Evolutionary conservation across 257 asterid genomes (phyloP).

Genomic region (Catharanthus roseus): DNA sequence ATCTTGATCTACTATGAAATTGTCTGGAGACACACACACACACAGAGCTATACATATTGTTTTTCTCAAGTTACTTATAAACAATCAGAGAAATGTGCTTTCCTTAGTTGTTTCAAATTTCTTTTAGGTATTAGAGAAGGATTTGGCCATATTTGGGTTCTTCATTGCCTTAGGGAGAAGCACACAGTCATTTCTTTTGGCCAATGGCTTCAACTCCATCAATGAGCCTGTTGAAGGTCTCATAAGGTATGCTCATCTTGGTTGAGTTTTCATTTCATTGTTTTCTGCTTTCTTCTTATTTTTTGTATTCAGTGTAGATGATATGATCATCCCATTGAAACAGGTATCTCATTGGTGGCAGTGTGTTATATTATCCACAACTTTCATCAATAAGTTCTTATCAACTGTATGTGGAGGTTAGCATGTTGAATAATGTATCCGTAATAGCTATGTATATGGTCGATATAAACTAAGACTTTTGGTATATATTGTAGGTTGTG

Average conservation of each 20-base stretch:
- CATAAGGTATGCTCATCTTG: slow-evolving; percentile 51
- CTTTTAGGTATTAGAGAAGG: slow-evolving; percentile 81
- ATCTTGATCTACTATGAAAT: not conserved
- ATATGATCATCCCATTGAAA: slow-evolving; percentile 11
- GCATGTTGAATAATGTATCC: slow-evolving; percentile 29
- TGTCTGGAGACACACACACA: no score
- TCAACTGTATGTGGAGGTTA: slow-evolving; percentile 99
- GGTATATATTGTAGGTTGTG: slow-evolving; percentile 62
- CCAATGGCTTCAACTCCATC: slow-evolving; percentile 61
- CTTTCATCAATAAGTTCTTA: slow-evolving; percentile 94
- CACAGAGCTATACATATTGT: no score
- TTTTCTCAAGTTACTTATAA: not conserved
- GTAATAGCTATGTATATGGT: slow-evolving; percentile 16
- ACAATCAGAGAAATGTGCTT: not conserved
- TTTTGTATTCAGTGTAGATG: not conserved
- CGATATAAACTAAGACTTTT: slow-evolving; percentile 22
- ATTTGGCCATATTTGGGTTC: slow-evolving; percentile 94
- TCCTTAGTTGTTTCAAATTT: slow-evolving; percentile 7
- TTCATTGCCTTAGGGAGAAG: slow-evolving; percentile 95
- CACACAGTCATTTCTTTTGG: slow-evolving; percentile 61
- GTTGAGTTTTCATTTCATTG: slow-evolving; percentile 18
- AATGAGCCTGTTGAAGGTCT: slow-evolving; percentile 73
- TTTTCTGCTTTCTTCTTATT: not conserved
- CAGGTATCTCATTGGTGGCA: slow-evolving; percentile 95
- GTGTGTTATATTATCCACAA: slow-evolving; percentile 92